Base-by-base conservation (phyloP, 1,284 basidiomycete species). In the Tylopilus sp. region DNA sequence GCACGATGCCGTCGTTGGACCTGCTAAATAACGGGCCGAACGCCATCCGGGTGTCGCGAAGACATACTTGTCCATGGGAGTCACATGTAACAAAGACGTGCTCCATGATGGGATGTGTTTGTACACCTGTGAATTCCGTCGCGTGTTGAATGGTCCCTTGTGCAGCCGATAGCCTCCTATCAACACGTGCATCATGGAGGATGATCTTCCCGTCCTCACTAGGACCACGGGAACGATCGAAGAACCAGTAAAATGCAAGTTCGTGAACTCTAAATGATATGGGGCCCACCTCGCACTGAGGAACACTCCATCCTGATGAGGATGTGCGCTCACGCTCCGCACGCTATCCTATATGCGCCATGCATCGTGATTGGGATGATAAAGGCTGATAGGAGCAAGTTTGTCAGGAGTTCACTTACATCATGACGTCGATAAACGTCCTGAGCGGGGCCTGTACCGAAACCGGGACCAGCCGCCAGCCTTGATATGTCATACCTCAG, bases 31-130 rank as follows among this genome's bases (percentile, higher is more conserved):
- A 56, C 28, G 79, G 72, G 15, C 81, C 82, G 64, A 89, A 89
- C 0, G 83, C 78, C 80, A 86, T 88, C n/a, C 87, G 73, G n/a
- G 71, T 68, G 61, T 90, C 87, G n/a, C 84, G 76, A 48, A 90
- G 74, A 54, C 75, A 79, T 2, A 88, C 77, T 18, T 69, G 64
- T 1, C 84, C 84, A 9, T 60, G 65, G 10, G 63, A 70, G 51
- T 87, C 82, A 43, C 81, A 77, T 4, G 81, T 86, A 2, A 76
- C 75, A 53, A 91, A 89, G 35, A 87, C 60, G 54, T 86, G 74
- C 39, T 79, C 78, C 71, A 81, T 78, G 30, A 55, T 61, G 10
- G 84, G 87, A 64, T 86, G 85, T 54, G 74, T 83, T 55, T 79
- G 74, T 9, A 81, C 78, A 43, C 76, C 76, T 0, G 82, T 84